Percentiles rank a stretch among this genome's conserved stretches.
phyloP scores from a whole-genome alignment of 345 rosid genomes.

The Rhizophora apiculata region DNA sequence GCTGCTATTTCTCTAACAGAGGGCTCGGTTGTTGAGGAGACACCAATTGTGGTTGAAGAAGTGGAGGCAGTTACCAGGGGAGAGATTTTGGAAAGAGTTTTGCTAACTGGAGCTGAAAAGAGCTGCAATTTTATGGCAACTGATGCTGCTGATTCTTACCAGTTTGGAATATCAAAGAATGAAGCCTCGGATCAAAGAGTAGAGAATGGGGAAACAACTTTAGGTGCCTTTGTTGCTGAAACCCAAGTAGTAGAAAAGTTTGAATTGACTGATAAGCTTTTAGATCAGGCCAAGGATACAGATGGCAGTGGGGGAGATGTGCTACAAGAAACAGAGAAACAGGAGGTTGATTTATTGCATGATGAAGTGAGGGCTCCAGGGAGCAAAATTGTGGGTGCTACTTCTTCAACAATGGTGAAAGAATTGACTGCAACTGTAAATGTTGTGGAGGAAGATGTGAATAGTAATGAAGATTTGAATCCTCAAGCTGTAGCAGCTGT shows the following conservation, averaged over 20 bases:
- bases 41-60: conserved; percentile 11
- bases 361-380: conserved; percentile 13
- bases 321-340: conserved; percentile 10
- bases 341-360: conserved; percentile 3
- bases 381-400: background rate
- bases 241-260: conserved; percentile 4
- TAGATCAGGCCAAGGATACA: conserved; percentile 8
- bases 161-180: background rate
- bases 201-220: conserved; percentile 16
- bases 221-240: conserved; percentile 3
- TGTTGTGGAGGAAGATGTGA: conserved; percentile 11
- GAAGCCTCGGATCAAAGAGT: conserved; percentile 14
- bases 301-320: conserved; percentile 17
- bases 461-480: conserved; percentile 9
- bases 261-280: conserved; percentile 8
- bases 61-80: background rate
- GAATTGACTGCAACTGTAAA: conserved; percentile 8
- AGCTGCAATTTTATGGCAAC: background rate
- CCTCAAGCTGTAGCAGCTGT: conserved; percentile 10
- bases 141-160: conserved; percentile 7
- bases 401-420: conserved; percentile 13
- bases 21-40: conserved; percentile 18
- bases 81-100: conserved; percentile 13
- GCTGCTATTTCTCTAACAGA: too few relatives aligned
- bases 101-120: conserved; percentile 5